These are phyloP conservation scores for Amphibolis antarctica DNA, from an alignment of 106 monocot genomes.

Conservation along the genomic window DNA sequence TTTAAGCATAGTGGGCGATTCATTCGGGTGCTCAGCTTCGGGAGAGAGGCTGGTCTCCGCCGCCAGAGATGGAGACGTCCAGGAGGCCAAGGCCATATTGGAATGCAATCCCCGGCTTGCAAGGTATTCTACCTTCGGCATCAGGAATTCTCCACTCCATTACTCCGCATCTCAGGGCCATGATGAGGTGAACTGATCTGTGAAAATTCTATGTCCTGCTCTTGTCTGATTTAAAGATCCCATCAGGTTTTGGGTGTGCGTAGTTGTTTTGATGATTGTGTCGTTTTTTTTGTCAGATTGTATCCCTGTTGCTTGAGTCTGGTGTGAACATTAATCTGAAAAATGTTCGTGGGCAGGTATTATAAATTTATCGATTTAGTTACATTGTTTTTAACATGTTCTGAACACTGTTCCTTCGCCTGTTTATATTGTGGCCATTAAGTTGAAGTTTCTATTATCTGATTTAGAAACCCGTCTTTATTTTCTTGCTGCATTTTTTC, in stretches of 20 bases:
- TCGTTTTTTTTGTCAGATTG: constrained; percentile 17
- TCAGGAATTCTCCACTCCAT: constrained; percentile 16
- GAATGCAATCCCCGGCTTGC: constrained; percentile 13
- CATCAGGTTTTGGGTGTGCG: not conserved
- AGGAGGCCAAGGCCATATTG: constrained; percentile 9
- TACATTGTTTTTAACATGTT: too few relatives aligned
- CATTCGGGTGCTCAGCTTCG: constrained; percentile 15
- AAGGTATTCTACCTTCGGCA: constrained; percentile 15
- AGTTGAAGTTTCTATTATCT: too few relatives aligned
- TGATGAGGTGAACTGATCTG: constrained; percentile 11
- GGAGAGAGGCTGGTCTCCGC: constrained; percentile 16
- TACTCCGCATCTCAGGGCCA: constrained; percentile 15
- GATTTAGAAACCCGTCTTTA: not conserved
- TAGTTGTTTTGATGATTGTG: not conserved
- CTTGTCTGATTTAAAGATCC: too few relatives aligned
- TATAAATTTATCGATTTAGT: not conserved
- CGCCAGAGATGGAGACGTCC: constrained; percentile 13
- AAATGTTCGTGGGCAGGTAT: constrained; percentile 59
- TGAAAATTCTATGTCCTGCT: not conserved
- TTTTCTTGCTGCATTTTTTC: too few relatives aligned
- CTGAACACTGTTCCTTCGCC: too few relatives aligned
- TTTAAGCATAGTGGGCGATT: constrained; percentile 15
- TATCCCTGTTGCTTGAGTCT: constrained; percentile 45
- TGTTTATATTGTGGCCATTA: too few relatives aligned
- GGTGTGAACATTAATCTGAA: constrained; percentile 55